Percentiles rank a stretch among this genome's conserved stretches.
Evolutionary conservation across 306 rosid genomes (phyloP).

Genomic region (Prunus persica): Prunus_persica_NCBIv2 NC_034013.1:12364001-12364500

Average conservation of each 20-base stretch:
- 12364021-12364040: neutral
- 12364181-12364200: conserved; percentile 6
- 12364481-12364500: neutral
- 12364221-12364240: conserved; percentile 21
- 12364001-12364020: neutral
- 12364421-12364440: conserved; percentile 10
- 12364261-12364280: conserved; percentile 25
- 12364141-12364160: conserved; percentile 8
- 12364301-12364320: conserved; percentile 17
- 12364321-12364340: conserved; percentile 28
- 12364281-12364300: conserved; percentile 34
- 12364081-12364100: neutral
- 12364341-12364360: conserved; percentile 26
- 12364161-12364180: conserved; percentile 1
- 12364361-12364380: neutral
- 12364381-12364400: neutral
- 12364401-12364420: neutral
- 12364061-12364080: too few relatives aligned
- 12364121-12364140: conserved; percentile 13
- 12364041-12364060: neutral
- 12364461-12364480: conserved; percentile 11
- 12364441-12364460: neutral
- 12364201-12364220: conserved; percentile 26
- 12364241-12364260: conserved; percentile 21
- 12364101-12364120: conserved; percentile 18